Conservation (phyloP, 495 filamentous ascomycete species). For the Penicillium lagena region DNA sequence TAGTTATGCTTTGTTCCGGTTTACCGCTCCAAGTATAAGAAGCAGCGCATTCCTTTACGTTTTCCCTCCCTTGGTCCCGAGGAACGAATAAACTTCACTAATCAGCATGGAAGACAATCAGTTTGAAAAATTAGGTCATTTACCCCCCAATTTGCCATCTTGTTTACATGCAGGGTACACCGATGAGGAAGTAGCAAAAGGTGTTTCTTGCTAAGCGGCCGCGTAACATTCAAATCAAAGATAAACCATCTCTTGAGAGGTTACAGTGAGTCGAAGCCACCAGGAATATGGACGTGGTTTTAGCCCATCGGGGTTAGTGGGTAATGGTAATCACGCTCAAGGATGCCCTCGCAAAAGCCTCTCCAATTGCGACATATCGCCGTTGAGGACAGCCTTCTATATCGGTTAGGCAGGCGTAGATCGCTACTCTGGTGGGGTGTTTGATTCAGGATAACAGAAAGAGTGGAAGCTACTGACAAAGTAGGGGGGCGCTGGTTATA, state of each 20-base stretch:
- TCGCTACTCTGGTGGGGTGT: not conserved
- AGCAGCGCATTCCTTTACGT: no score
- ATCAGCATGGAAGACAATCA: no score
- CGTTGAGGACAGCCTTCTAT: slow-evolving; percentile 12
- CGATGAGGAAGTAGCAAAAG: slow-evolving; percentile 12
- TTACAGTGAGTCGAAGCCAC: slow-evolving; percentile 12
- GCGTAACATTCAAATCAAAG: slow-evolving; percentile 14
- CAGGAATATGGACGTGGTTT: slow-evolving; percentile 20
- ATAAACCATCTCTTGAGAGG: slow-evolving; percentile 20
- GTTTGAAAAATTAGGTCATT: no score
- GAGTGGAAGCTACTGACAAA: no score
- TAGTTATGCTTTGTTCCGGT: no score
- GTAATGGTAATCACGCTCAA: slow-evolving; percentile 9
- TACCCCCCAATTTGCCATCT: no score
- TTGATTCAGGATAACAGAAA: no score
- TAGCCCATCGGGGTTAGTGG: slow-evolving; percentile 9
- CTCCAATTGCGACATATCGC: slow-evolving; percentile 13
- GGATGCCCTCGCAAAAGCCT: slow-evolving; percentile 8
- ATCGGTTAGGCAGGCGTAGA: slow-evolving; percentile 17
- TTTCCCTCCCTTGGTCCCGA: no score
- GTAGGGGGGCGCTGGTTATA: no score
- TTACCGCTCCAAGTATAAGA: no score
- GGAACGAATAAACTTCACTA: no score
- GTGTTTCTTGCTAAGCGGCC: slow-evolving; percentile 7
- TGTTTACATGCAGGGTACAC: no score